Base-by-base conservation (phyloP, 2,329 filamentous ascomycete species). In the Penicillium hesseltinei region DNA sequence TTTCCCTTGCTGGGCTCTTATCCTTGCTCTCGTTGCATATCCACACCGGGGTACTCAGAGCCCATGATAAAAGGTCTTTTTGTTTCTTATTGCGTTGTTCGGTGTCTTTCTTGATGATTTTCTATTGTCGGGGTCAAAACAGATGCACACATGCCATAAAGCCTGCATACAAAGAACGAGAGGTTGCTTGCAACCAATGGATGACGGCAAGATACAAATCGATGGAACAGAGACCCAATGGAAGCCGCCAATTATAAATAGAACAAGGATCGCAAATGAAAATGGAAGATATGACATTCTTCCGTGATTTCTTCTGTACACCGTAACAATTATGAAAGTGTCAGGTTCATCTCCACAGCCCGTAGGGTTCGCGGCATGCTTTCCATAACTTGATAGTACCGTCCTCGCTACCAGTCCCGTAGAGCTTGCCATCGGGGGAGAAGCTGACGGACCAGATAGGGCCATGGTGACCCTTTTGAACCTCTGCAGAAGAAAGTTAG, bases 371-470 rank as follows among this genome's bases (percentile, higher is more conserved):
- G 45, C 79, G 79, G 50, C 84, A 86, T 59, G 85, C 85, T 72
- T 89, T 89, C 86, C 86, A 89, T 65, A 99, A 81, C 78, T 99
- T 99, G 74, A 99, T 95, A 0, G 94, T 99, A 40, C 94, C 94
- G 69, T 99, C 94, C 73, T 99, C 94, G 48, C 92, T 97, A 31
- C 91, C 94, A 1, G 94, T 99, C 1, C 92, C 94, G 71, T 97
- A 99, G 8, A 99, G 80, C 72, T 96, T 97, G 46, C 92, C 92
- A 70, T 99, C 94, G 0, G 94, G 94, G 0, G 92, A 94, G 75
- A 96, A 99, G 56, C 89, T 88, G 58, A 95, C 87, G 6, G 92
- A 96, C 94, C 94, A 99, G 61, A 99, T 94, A 1, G 93, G 93
- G 2, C 94, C 94, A 70, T 99, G 94, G 67, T 99, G 94, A 25